These are phyloP conservation scores for Penicillium palitans DNA, from an alignment of 2,329 filamentous ascomycete species.

Conservation along the genomic window DNA sequence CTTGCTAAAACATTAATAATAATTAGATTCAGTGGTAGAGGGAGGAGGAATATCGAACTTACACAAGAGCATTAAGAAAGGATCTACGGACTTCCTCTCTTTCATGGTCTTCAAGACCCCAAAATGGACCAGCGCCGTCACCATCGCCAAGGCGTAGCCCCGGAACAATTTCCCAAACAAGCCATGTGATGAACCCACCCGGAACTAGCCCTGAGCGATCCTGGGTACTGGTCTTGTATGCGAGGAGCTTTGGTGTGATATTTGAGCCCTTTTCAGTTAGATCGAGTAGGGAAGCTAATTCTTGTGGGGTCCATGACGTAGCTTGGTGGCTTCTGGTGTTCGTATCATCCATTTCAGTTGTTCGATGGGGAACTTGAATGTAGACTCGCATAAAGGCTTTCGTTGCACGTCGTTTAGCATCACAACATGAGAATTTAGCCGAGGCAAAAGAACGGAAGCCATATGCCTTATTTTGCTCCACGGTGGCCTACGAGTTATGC, in stretches of 20 bases:
- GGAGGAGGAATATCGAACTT: neutral
- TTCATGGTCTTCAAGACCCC: neutral
- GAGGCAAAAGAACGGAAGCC: neutral
- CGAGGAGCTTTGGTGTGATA: neutral
- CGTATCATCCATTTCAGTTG: neutral
- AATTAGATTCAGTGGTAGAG: too few species aligned
- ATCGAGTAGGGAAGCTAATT: neutral
- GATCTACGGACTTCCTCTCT: neutral
- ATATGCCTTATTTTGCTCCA: neutral
- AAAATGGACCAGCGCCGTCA: neutral
- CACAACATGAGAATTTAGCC: neutral
- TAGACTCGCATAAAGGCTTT: neutral
- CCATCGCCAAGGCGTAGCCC: neutral
- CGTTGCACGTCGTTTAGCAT: neutral
- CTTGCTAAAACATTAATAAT: neutral
- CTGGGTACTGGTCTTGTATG: neutral
- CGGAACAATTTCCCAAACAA: neutral
- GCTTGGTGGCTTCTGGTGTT: neutral
- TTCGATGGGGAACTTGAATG: neutral
- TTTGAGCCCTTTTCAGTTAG: neutral
- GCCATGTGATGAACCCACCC: neutral
- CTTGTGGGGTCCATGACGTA: neutral
- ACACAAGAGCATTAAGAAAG: neutral
- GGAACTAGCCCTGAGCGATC: neutral
- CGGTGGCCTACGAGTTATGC: neutral